Base-by-base conservation (phyloP, 495 filamentous ascomycete genomes). In the Sordaria brevicollis region DNA sequence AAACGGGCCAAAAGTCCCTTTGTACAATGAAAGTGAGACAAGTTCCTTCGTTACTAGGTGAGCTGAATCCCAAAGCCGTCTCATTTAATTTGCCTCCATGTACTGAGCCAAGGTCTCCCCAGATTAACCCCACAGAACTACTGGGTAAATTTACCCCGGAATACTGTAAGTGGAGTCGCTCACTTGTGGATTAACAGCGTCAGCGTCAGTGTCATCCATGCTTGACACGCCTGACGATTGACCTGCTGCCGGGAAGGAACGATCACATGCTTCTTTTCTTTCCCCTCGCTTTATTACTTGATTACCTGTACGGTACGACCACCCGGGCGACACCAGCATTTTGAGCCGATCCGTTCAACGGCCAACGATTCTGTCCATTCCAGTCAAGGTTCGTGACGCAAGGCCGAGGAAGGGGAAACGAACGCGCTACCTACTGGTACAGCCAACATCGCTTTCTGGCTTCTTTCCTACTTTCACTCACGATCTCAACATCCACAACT, bases 381-480 rank as follows among this genome's bases (percentile, higher is more conserved):
- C 75, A 76, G 70, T 38, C 11, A 62, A 73, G 68, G 76, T 67
- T 73, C 70, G 77, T 80, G 78, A 80, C 78, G 77, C 78, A 79
- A 74, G 39, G 69, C 69, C 71, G 68, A 79, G 73, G 77, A 35
- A 73, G 72, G 72, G 74, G 70, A 69, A 71, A 70, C 70, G 72
- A 68, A 71, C 36, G 34, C 34, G n/a, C n/a, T n/a, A n/a, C n/a
- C n/a, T n/a, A n/a, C n/a, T n/a, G n/a, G n/a, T n/a, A 49, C 41
- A n/a, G n/a, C 19, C 37, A 38, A 15, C 15, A 15, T 38, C 37
- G 37, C 37, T 17, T 38, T 38, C 17, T 38, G 38, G 38, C 39
- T 57, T 29, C n/a, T n/a, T 31, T 57, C 25, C 49, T 57, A 17
- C 49, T 57, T 31, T 57, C 49, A 57, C 49, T 57, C 49, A 57